Evolutionary conservation across 495 filamentous ascomycete species (phyloP).

Genomic region (Aspergillus incahuasiensis): DNA sequence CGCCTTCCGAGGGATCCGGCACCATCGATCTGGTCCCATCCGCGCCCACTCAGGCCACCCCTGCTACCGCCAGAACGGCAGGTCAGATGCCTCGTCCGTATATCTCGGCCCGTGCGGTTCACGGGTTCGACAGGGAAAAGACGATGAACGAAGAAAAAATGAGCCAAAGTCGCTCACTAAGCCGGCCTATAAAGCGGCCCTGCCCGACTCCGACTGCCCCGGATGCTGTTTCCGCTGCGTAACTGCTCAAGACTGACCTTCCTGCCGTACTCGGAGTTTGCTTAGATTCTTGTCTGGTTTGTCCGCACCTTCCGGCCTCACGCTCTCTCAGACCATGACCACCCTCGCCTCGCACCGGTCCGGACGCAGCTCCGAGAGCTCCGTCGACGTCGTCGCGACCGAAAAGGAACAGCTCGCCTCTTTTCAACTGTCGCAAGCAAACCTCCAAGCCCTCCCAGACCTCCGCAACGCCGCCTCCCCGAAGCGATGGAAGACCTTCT

Average conservation of each 20-base stretch:
- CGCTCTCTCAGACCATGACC: neutral
- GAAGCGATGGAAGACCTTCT: slow-evolving; percentile 51
- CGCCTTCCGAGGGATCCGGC: slow-evolving; percentile 22
- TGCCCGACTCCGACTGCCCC: slow-evolving; percentile 11
- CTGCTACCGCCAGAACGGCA: slow-evolving; percentile 20
- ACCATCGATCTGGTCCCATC: slow-evolving; percentile 19
- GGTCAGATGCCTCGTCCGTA: slow-evolving; percentile 21
- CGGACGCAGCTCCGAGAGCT: slow-evolving; percentile 40
- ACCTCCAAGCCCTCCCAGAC: slow-evolving; percentile 20
- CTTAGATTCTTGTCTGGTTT: too few species aligned
- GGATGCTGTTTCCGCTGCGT: slow-evolving; percentile 1
- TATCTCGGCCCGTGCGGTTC: slow-evolving; percentile 10
- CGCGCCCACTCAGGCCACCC: slow-evolving; percentile 19
- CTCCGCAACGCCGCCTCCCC: slow-evolving; percentile 47
- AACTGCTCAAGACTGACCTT: slow-evolving; percentile 3
- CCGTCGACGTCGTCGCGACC: slow-evolving; percentile 34
- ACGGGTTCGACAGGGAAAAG: neutral
- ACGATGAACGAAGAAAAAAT: slow-evolving; percentile 6
- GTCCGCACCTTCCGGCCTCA: neutral
- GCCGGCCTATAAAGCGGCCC: slow-evolving; percentile 20
- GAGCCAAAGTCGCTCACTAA: neutral
- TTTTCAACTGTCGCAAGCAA: slow-evolving; percentile 15
- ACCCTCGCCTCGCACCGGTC: slow-evolving; percentile 21
- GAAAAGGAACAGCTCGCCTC: slow-evolving; percentile 34
- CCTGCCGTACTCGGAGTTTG: too few species aligned